Evolutionary conservation across 495 filamentous ascomycete genomes (phyloP).

Genomic region (Thozetella sp.): DNA sequence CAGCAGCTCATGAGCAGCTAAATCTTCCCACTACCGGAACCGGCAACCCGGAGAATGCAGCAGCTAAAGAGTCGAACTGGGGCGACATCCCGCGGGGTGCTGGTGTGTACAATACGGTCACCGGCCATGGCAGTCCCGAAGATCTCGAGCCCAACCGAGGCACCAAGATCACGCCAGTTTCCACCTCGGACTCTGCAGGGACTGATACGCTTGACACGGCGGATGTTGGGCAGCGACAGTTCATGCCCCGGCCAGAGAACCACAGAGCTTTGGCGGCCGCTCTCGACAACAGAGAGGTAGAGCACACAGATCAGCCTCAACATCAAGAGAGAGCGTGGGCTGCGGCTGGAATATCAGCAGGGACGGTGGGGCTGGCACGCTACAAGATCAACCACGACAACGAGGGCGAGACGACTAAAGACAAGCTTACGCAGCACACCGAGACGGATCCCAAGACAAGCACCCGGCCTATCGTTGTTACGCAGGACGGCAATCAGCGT

Average conservation of each 20-base stretch:
- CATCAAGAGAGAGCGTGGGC: not conserved
- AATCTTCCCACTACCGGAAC: not conserved
- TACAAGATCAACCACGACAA: not conserved
- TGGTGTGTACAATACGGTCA: slow-evolving; percentile 40
- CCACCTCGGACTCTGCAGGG: not conserved
- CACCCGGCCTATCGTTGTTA: no score
- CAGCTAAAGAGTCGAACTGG: slow-evolving; percentile 32
- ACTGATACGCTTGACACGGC: no score
- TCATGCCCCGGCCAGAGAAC: not conserved
- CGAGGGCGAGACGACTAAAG: not conserved
- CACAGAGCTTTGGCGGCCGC: not conserved
- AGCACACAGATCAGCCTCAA: not conserved
- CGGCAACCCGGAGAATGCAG: not conserved
- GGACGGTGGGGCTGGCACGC: not conserved
- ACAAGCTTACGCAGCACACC: not conserved
- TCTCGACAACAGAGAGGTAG: not conserved
- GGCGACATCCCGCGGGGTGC: slow-evolving; percentile 33
- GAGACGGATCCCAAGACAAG: no score
- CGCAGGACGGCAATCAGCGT: no score
- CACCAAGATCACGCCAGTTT: not conserved
- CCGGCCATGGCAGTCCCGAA: slow-evolving; percentile 39
- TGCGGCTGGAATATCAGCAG: not conserved
- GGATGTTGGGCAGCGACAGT: not conserved
- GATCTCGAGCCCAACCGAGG: slow-evolving; percentile 6
- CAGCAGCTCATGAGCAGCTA: not conserved